Conservation (phyloP, 2,329 filamentous ascomycete genomes). For the Trichoderma sp. region DNA sequence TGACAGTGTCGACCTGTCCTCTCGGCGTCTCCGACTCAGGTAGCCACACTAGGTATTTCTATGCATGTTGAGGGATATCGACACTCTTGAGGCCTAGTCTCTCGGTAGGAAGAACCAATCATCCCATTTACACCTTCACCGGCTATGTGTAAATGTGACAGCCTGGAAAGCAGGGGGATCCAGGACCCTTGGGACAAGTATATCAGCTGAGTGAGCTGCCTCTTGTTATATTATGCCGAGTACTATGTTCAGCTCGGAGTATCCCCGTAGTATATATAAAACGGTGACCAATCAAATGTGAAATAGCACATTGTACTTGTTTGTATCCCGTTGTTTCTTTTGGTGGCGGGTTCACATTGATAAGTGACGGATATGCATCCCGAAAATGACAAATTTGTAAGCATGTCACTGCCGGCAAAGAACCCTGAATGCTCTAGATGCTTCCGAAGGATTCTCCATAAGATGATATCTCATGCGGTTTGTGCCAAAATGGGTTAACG, state of each 20-base stretch:
- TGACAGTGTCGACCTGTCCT: not conserved
- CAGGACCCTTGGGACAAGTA: not conserved
- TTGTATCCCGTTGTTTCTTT: not conserved
- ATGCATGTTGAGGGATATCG: not conserved
- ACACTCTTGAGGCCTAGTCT: not conserved
- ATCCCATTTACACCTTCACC: not conserved
- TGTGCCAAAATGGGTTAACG: not conserved
- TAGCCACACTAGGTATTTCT: not conserved
- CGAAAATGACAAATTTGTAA: not conserved
- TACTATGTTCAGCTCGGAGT: not conserved
- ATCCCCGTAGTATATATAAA: not conserved
- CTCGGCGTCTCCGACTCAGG: constrained; percentile 5
- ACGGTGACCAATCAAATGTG: not conserved
- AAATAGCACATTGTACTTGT: not conserved
- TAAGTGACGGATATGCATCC: not conserved
- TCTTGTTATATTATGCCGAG: not conserved
- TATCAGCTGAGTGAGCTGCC: not conserved
- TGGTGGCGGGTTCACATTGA: not conserved
- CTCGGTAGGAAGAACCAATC: not conserved
- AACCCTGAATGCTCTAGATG: not conserved
- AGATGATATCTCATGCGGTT: not conserved
- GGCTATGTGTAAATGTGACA: not conserved
- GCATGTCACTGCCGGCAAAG: not conserved
- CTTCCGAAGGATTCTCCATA: not conserved
- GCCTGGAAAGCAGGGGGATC: not conserved